Percentiles rank a stretch among this genome's conserved stretches.
Evolutionary conservation across 495 filamentous ascomycete species (phyloP).

Genomic region (Aspergillus bertholletiae): DNA sequence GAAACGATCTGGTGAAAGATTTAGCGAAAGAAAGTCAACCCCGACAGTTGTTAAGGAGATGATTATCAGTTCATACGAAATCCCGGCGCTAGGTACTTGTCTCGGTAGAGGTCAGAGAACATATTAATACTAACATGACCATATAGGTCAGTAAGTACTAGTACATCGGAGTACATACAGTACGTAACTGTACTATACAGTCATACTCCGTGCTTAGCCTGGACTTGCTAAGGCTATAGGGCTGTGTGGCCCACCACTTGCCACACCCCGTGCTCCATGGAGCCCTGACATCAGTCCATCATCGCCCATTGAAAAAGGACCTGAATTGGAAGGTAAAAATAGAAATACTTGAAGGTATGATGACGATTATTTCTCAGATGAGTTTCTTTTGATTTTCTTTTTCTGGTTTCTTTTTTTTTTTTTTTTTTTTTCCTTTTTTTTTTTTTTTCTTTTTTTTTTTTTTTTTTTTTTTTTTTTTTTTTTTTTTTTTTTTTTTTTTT

Average conservation of each 20-base stretch:
- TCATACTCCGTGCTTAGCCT: no score
- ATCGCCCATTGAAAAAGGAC: no score
- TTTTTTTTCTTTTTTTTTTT: no score
- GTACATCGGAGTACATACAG: not conserved
- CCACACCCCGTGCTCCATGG: not conserved
- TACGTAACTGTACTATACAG: no score
- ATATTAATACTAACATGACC: no score
- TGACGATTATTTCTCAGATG: not conserved
- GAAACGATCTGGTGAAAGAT: not conserved
- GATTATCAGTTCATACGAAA: constrained; percentile 1
- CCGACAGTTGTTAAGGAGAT: not conserved
- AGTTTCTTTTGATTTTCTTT: not conserved
- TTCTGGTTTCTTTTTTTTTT: no score
- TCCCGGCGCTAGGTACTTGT: not conserved
- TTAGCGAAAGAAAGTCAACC: not conserved
- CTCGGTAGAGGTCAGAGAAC: not conserved
- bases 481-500: no score
- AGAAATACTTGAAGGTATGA: not conserved
- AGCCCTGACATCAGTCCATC: not conserved
- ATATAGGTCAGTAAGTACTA: no score
- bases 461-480: no score
- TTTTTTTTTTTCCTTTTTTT: no score
- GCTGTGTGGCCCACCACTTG: constrained; percentile 6
- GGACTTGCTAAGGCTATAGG: not conserved
- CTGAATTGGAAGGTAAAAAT: constrained; percentile 7